Conservation (phyloP, 176 grass and related monocot genomes). For the Zea luxurians region DNA sequence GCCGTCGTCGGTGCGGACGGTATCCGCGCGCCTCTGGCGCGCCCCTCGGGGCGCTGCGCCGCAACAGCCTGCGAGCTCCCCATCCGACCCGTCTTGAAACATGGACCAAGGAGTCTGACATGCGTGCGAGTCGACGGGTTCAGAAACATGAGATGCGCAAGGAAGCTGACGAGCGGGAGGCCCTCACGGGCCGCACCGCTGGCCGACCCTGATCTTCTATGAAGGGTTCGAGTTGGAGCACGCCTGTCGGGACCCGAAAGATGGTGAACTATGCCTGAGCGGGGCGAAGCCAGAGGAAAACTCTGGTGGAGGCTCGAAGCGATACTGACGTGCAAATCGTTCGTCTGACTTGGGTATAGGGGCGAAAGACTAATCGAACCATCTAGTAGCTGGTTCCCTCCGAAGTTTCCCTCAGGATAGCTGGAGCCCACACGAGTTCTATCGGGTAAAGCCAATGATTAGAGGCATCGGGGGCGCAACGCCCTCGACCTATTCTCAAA, state of each 20-base stretch:
- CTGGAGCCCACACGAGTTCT: slow-evolving; percentile 31
- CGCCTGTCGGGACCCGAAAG: slow-evolving; percentile 56
- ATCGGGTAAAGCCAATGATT: slow-evolving; percentile 62
- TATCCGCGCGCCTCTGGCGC: not conserved
- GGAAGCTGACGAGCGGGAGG: slow-evolving; percentile 10
- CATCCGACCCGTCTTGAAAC: too few species aligned
- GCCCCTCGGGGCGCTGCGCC: too few species aligned
- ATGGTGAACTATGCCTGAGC: slow-evolving; percentile 62
- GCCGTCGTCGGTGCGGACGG: not conserved
- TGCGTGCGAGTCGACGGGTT: too few species aligned
- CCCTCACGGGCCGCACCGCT: slow-evolving; percentile 27
- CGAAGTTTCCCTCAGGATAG: slow-evolving; percentile 82
- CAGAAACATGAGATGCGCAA: too few species aligned
- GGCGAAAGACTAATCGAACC: slow-evolving; percentile 94
- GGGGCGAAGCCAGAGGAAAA: slow-evolving; percentile 71
- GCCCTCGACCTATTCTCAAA: slow-evolving; percentile 61
- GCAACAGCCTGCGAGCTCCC: too few species aligned
- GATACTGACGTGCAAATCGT: slow-evolving; percentile 80
- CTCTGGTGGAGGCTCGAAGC: slow-evolving; percentile 81
- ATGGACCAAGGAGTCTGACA: too few species aligned
- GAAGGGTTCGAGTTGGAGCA: slow-evolving; percentile 79
- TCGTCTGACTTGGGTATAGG: slow-evolving; percentile 91
- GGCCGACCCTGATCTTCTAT: slow-evolving; percentile 62
- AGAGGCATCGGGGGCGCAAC: slow-evolving; percentile 71
- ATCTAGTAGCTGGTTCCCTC: slow-evolving; percentile 89